A percentile compares a stretch with the other conserved stretches of the same genome.
Conservation (phyloP, 2,329 filamentous ascomycete genomes). For the Claviceps humidiphila region DNA sequence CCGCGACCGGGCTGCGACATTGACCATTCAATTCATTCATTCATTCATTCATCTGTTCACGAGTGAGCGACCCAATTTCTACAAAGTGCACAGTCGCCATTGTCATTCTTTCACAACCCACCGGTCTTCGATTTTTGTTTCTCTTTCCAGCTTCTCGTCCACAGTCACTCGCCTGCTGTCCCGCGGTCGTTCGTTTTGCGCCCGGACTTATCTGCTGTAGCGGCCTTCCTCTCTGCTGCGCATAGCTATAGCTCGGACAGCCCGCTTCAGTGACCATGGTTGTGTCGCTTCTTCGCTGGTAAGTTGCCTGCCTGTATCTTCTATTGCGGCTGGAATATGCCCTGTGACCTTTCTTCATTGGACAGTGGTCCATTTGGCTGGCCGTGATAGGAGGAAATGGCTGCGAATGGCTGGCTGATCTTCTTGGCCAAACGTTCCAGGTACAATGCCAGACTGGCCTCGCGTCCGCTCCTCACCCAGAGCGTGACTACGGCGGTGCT, state of each 20-base stretch:
- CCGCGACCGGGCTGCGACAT: neutral
- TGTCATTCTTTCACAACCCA: neutral
- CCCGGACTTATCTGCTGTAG: neutral
- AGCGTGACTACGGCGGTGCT: conserved; percentile 81
- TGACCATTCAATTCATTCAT: neutral
- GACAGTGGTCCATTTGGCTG: neutral
- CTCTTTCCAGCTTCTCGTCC: neutral
- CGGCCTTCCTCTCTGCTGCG: neutral
- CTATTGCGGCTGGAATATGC: too few species aligned
- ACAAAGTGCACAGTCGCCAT: neutral
- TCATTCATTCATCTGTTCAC: neutral
- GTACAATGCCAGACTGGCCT: conserved; percentile 76
- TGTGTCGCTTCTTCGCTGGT: conserved; percentile 20
- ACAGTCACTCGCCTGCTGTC: neutral
- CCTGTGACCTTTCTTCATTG: neutral
- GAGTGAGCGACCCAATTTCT: too few species aligned
- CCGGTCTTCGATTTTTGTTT: too few species aligned
- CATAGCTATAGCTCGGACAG: neutral
- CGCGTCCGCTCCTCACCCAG: conserved; percentile 78
- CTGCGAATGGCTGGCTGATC: conserved; percentile 6
- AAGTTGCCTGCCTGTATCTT: neutral
- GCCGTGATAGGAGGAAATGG: neutral
- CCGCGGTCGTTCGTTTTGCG: neutral
- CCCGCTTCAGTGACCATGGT: conserved; percentile 4
- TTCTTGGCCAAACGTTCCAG: conserved; percentile 26